Conservation (phyloP, 1,284 basidiomycete species). For the Malassezia furfur region DNA sequence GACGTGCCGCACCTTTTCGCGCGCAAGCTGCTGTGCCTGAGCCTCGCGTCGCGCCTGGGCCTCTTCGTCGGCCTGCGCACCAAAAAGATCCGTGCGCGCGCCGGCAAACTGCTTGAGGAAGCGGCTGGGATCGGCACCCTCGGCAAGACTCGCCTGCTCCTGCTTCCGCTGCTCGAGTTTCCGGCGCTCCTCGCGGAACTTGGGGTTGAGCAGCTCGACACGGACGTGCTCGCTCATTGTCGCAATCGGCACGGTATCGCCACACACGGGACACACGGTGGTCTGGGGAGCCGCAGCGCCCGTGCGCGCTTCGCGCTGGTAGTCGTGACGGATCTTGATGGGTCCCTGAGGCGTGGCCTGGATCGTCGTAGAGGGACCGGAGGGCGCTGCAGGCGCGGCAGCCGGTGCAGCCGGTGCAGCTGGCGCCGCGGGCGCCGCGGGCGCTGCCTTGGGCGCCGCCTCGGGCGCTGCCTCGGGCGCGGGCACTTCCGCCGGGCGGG, state of each 20-base stretch:
- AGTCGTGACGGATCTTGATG: constrained; percentile 74
- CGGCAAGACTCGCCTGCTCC: constrained; percentile 35
- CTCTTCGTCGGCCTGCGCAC: constrained; percentile 31
- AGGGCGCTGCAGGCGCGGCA: constrained; percentile 6
- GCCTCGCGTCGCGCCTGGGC: constrained; percentile 30
- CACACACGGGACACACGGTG: constrained; percentile 84
- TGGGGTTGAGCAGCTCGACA: constrained; percentile 91
- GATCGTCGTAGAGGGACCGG: neutral
- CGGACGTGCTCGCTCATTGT: constrained; percentile 96
- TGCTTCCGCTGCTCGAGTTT: constrained; percentile 40
- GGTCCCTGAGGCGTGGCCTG: neutral
- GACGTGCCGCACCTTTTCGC: constrained; percentile 42
- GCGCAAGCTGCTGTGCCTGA: constrained; percentile 30
- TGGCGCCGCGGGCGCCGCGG: neutral
- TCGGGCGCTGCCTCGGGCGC: neutral
- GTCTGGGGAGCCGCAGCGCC: constrained; percentile 15
- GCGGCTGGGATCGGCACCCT: constrained; percentile 41
- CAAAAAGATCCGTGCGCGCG: constrained; percentile 35
- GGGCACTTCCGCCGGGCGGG: constrained; percentile 53
- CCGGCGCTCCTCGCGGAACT: constrained; percentile 49
- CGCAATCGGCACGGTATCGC: constrained; percentile 83
- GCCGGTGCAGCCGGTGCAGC: constrained; percentile 20
- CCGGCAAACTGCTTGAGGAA: constrained; percentile 39
- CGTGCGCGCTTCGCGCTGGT: constrained; percentile 58
- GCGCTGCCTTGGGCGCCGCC: neutral